Evolutionary conservation across 2,329 filamentous ascomycete genomes (phyloP).

Genomic region (Incumbomyces delicatus): DNA sequence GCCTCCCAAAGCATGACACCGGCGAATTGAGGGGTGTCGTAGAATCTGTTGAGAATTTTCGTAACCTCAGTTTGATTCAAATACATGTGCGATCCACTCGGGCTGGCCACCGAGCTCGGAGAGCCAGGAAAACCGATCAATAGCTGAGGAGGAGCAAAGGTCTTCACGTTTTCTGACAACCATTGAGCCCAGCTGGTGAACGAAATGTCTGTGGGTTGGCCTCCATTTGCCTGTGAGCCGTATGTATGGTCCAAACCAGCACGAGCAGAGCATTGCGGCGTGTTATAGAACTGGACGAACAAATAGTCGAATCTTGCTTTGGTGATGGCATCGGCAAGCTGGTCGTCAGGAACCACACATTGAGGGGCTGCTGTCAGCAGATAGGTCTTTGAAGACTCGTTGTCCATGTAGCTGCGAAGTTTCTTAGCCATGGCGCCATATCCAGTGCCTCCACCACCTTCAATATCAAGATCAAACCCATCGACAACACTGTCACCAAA

Average conservation of each 20-base stretch:
- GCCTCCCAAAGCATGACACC: constrained; percentile 54
- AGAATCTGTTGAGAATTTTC: constrained; percentile 35
- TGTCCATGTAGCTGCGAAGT: constrained; percentile 38
- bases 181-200: constrained; percentile 37
- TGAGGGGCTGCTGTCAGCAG: constrained; percentile 59
- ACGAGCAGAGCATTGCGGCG: constrained; percentile 39
- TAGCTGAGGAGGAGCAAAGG: constrained; percentile 25
- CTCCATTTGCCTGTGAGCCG: constrained; percentile 18
- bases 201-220: constrained; percentile 30
- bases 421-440: constrained; percentile 51
- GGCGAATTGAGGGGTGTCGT: constrained; percentile 38
- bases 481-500: constrained; percentile 56
- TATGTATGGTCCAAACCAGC: constrained; percentile 29
- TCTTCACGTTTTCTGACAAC: constrained; percentile 24
- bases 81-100: constrained; percentile 32
- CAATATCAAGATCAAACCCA: constrained; percentile 70
- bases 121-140: constrained; percentile 48
- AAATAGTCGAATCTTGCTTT: constrained; percentile 42
- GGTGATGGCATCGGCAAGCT: constrained; percentile 37
- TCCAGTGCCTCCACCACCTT: constrained; percentile 44
- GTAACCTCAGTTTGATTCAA: constrained; percentile 38
- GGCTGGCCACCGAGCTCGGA: constrained; percentile 26
- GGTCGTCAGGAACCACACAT: constrained; percentile 54
- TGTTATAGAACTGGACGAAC: constrained; percentile 50
- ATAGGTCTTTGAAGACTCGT: constrained; percentile 41